Evolutionary conservation across 1,284 basidiomycete species (phyloP).

Genomic region (Ustilago esculenta): DNA sequence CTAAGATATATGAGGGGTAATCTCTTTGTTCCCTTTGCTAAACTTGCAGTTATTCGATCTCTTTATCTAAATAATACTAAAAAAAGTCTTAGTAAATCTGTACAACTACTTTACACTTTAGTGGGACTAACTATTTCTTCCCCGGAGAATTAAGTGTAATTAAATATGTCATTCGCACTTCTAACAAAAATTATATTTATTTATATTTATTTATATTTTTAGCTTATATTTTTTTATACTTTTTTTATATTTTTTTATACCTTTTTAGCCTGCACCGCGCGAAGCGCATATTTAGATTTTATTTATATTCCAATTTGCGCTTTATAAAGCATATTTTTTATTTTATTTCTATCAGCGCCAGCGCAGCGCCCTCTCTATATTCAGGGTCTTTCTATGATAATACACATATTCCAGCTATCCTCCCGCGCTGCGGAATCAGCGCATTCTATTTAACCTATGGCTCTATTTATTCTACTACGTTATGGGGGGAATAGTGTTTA

Average conservation of each 20-base stretch:
- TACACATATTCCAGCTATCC: slow-evolving; percentile 66
- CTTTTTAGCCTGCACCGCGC: too few relatives aligned
- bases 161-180: too few relatives aligned
- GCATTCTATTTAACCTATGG: neutral
- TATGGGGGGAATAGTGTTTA: slow-evolving; percentile 2
- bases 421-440: too few relatives aligned
- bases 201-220: too few relatives aligned
- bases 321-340: too few relatives aligned
- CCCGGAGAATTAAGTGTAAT: too few relatives aligned
- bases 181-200: slow-evolving; percentile 1
- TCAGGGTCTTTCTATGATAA: slow-evolving; percentile 44
- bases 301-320: too few relatives aligned
- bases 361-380: neutral
- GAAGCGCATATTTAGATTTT: too few relatives aligned
- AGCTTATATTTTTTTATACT: too few relatives aligned
- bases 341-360: too few relatives aligned
- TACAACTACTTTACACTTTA: slow-evolving; percentile 5
- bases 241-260: too few relatives aligned
- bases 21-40: neutral
- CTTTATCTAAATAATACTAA: slow-evolving; percentile 2
- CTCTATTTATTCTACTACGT: slow-evolving; percentile 6
- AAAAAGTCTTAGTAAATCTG: slow-evolving; percentile 3
- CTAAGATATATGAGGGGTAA: slow-evolving; percentile 40
- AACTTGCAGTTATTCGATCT: slow-evolving; percentile 1
- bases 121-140: too few relatives aligned